Evolutionary conservation across 805 yeast species (phyloP).

Genomic region (Ogataea trehaloabstinens): DNA sequence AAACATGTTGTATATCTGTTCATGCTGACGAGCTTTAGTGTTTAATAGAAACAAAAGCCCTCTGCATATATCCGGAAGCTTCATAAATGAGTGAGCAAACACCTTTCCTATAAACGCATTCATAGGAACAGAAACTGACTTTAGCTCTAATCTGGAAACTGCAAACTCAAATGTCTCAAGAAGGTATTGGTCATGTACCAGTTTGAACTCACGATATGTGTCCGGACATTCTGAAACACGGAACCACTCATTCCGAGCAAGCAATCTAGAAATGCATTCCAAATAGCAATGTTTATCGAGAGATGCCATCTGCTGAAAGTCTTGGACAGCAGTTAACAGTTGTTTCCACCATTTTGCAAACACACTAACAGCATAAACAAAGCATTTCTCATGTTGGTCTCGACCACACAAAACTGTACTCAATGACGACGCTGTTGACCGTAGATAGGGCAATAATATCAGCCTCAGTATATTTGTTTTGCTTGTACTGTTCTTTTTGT

Average conservation of each 20-base stretch:
- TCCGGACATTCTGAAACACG: constrained; percentile 7
- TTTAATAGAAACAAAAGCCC: constrained; percentile 57
- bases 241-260: constrained; percentile 48
- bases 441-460: constrained; percentile 43
- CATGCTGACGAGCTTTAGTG: constrained; percentile 48
- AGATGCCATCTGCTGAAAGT: constrained; percentile 36
- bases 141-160: constrained; percentile 46
- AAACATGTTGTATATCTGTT: constrained; percentile 23
- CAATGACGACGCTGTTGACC: constrained; percentile 19
- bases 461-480: constrained; percentile 49
- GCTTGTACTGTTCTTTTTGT: constrained; percentile 34
- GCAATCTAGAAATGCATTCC: constrained; percentile 52
- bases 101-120: constrained; percentile 70
- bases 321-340: constrained; percentile 34
- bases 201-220: constrained; percentile 21
- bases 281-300: constrained; percentile 51
- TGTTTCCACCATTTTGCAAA: constrained; percentile 52
- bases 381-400: constrained; percentile 6
- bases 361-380: constrained; percentile 20
- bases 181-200: constrained; percentile 36
- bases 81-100: constrained; percentile 60
- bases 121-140: constrained; percentile 52
- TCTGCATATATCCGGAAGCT: constrained; percentile 52
- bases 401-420: constrained; percentile 6
- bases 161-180: constrained; percentile 53